A percentile compares a stretch with the other conserved stretches of the same genome.
These are phyloP conservation scores for Hypseocharis bilobata DNA, from an alignment of 441 rosid species.

Conservation along the genomic window DNA sequence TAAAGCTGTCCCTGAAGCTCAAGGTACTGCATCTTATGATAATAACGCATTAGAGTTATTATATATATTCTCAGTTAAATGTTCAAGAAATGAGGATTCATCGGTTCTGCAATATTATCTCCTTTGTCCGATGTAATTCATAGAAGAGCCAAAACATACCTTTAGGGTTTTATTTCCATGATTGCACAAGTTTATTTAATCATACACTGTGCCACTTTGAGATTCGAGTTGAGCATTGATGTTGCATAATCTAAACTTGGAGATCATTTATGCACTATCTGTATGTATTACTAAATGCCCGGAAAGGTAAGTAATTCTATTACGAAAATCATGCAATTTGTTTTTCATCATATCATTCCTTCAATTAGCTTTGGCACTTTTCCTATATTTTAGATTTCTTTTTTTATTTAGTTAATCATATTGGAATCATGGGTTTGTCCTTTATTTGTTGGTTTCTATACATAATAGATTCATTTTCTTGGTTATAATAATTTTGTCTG, in stretches of 20 bases:
- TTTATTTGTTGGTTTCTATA: neutral
- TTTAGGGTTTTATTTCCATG: too few relatives aligned
- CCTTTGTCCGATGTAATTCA: neutral
- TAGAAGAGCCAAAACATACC: neutral
- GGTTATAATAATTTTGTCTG: neutral
- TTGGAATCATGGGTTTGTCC: neutral
- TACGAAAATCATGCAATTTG: neutral
- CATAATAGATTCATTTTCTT: neutral
- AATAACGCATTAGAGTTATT: too few relatives aligned
- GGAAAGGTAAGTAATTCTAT: neutral
- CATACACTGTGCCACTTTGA: too few relatives aligned
- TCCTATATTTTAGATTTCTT: too few relatives aligned
- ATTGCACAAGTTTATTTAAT: too few relatives aligned
- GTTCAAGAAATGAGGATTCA: neutral
- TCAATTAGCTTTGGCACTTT: neutral
- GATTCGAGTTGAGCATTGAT: neutral
- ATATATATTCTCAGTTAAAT: neutral
- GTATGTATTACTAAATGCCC: neutral
- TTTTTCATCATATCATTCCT: neutral
- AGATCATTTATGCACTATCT: neutral
- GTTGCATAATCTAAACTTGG: neutral
- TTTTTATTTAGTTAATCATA: too few relatives aligned
- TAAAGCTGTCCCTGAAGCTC: constrained; percentile 29
- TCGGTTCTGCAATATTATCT: neutral
- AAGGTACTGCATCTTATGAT: constrained; percentile 33